Conservation (phyloP, 208 protist genomes). For the Trypanosomatidae sp. region DNA sequence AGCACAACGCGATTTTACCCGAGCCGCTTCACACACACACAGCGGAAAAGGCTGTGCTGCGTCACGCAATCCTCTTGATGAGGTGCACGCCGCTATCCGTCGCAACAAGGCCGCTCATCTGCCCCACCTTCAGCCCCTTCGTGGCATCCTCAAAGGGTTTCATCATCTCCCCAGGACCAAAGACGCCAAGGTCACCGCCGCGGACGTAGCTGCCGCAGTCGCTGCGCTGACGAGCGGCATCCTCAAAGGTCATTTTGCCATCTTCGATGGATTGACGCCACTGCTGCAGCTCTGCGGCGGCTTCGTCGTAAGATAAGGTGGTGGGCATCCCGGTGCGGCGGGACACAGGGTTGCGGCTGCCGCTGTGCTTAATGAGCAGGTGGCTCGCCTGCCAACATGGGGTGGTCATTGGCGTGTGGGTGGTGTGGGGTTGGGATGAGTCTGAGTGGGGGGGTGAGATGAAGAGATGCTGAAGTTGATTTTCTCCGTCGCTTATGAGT, state of each 20-base stretch:
- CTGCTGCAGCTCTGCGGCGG: conserved; percentile 70
- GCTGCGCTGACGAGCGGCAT: conserved; percentile 78
- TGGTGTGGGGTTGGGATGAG: neutral
- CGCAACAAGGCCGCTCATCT: conserved; percentile 84
- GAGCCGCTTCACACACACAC: neutral
- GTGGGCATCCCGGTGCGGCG: conserved; percentile 77
- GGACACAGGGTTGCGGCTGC: conserved; percentile 90
- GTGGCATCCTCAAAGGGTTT: conserved; percentile 92
- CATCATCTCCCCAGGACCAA: conserved; percentile 94
- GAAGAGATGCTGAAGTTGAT: neutral
- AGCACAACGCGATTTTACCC: neutral
- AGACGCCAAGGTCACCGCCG: conserved; percentile 87
- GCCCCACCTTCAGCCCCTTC: conserved; percentile 71
- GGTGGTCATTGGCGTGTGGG: conserved; percentile 26
- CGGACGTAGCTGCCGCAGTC: conserved; percentile 88
- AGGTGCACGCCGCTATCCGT: conserved; percentile 93
- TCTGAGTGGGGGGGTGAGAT: too few species aligned
- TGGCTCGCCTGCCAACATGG: conserved; percentile 66
- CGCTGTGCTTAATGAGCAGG: conserved; percentile 89
- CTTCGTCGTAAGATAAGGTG: conserved; percentile 65
- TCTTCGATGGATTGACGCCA: conserved; percentile 65
- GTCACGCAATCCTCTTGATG: conserved; percentile 88
- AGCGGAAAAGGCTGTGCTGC: neutral
- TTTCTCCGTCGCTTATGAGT: neutral
- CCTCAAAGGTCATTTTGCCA: conserved; percentile 80